A percentile compares a stretch with the other conserved stretches of the same genome.
phyloP scores from a whole-genome alignment of 2,329 filamentous ascomycete species.

The Fusarium oligoseptatum region DNA sequence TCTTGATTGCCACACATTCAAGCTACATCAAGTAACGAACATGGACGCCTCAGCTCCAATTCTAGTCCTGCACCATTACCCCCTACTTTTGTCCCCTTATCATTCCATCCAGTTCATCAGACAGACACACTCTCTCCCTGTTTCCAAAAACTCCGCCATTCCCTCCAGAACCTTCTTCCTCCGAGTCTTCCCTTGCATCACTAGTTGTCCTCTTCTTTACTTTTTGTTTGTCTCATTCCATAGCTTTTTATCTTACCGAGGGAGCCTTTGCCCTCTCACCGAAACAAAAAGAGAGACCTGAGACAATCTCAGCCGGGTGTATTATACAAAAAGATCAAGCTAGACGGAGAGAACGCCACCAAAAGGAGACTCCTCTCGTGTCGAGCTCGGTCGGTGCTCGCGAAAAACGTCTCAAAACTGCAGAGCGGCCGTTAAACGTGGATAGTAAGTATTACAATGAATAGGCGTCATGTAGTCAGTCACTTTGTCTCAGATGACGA shows the following conservation, averaged over 20 bases:
- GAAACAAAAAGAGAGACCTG: constrained; percentile 8
- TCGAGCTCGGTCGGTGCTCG: constrained; percentile 11
- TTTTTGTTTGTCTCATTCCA: constrained; percentile 11
- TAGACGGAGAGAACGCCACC: not conserved
- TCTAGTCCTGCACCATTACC: not conserved
- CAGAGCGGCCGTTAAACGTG: constrained; percentile 34
- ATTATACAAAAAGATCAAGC: constrained; percentile 32
- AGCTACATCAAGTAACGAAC: not conserved
- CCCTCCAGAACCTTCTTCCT: not conserved
- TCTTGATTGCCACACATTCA: not conserved
- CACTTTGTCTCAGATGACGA: constrained; percentile 26
- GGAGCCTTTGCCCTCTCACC: constrained; percentile 9
- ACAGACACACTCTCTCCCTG: not conserved
- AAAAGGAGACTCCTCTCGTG: not conserved
- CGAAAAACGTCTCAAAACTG: constrained; percentile 6
- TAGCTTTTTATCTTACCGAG: constrained; percentile 8
- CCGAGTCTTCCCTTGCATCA: constrained; percentile 21
- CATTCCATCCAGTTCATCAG: constrained; percentile 16
- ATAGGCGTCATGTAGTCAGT: constrained; percentile 35
- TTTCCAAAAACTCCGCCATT: constrained; percentile 12
- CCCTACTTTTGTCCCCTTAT: constrained; percentile 6
- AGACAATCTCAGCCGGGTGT: constrained; percentile 29
- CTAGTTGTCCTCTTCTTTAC: not conserved
- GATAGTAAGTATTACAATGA: constrained; percentile 34
- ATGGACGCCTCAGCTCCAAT: constrained; percentile 7